These are phyloP conservation scores for Pyricularia sp. DNA, from an alignment of 2,329 filamentous ascomycete species.

Conservation along the genomic window DNA sequence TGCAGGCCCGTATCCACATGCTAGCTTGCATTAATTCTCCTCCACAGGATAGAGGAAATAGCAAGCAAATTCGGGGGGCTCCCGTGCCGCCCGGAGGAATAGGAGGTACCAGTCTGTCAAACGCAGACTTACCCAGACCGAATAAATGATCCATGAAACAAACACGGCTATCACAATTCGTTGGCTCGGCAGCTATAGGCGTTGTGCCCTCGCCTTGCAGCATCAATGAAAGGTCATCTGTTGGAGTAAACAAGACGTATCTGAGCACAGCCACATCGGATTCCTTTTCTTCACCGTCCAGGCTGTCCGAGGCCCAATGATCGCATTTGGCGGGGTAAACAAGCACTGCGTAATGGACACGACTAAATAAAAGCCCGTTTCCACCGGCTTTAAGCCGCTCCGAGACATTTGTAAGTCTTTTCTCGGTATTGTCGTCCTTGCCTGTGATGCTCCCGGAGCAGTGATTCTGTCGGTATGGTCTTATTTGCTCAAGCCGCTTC, in stretches of 20 bases:
- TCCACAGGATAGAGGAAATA: conserved; percentile 32
- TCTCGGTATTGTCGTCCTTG: conserved; percentile 5
- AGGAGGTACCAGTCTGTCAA: conserved; percentile 11
- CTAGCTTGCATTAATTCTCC: conserved; percentile 27
- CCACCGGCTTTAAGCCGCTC: conserved; percentile 24
- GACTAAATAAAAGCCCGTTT: conserved; percentile 24
- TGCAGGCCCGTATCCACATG: conserved; percentile 32
- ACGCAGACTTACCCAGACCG: conserved; percentile 20
- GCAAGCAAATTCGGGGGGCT: conserved; percentile 30
- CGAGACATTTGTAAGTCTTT: conserved; percentile 18
- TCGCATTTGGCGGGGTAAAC: conserved; percentile 27
- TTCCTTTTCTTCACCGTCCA: conserved; percentile 11
- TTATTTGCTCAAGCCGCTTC: conserved; percentile 9
- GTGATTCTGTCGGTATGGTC: conserved; percentile 9
- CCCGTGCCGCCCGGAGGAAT: neutral
- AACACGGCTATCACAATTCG: conserved; percentile 4
- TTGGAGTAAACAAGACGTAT: neutral
- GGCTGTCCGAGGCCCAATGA: conserved; percentile 19
- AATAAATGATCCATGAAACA: conserved; percentile 16
- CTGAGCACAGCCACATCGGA: neutral
- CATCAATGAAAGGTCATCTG: neutral
- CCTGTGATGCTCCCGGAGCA: conserved; percentile 16
- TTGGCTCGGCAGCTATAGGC: neutral
- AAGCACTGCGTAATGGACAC: conserved; percentile 25
- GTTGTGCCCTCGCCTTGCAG: neutral